phyloP scores from a whole-genome alignment of 768 basidiomycete genomes.

The Mycena amicta region DNA sequence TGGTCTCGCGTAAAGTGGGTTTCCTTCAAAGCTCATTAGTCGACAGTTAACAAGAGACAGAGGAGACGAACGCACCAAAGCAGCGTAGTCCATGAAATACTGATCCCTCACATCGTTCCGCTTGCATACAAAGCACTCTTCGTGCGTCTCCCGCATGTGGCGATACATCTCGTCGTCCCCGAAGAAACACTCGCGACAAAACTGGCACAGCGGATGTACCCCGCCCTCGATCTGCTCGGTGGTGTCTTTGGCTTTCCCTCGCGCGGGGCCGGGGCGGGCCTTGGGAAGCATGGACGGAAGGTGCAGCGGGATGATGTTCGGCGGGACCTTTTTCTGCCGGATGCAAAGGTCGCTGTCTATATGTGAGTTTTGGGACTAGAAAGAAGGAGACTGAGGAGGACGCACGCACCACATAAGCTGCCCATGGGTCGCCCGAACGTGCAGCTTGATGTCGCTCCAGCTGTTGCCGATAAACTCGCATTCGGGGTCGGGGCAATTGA shows the following conservation, averaged over 20 bases:
- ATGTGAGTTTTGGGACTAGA: no score
- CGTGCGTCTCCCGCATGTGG: slow-evolving; percentile 92
- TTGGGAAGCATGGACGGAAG: slow-evolving; percentile 64
- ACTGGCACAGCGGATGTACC: slow-evolving; percentile 79
- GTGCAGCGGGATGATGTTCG: slow-evolving; percentile 62
- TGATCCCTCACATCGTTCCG: slow-evolving; percentile 76
- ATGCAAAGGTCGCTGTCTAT: slow-evolving; percentile 90
- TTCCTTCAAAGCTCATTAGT: slow-evolving; percentile 83
- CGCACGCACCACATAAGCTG: slow-evolving; percentile 90
- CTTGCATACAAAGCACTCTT: slow-evolving; percentile 96
- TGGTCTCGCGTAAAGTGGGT: slow-evolving; percentile 76
- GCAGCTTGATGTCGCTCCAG: slow-evolving; percentile 89
- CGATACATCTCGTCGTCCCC: slow-evolving; percentile 87
- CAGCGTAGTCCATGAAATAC: slow-evolving; percentile 88
- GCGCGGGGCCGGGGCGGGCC: slow-evolving; percentile 39
- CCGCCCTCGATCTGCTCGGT: slow-evolving; percentile 71
- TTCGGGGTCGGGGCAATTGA: slow-evolving; percentile 86
- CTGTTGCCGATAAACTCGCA: slow-evolving; percentile 85
- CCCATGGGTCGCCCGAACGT: slow-evolving; percentile 75
- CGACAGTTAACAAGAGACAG: no score
- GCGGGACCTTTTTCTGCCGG: slow-evolving; percentile 81
- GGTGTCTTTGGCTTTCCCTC: slow-evolving; percentile 37
- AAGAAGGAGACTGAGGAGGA: no score
- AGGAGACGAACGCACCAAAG: no score
- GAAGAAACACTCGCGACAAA: slow-evolving; percentile 91